phyloP scores from a whole-genome alignment of 768 basidiomycete species.

The Chlorophyllum brunneum region DNA sequence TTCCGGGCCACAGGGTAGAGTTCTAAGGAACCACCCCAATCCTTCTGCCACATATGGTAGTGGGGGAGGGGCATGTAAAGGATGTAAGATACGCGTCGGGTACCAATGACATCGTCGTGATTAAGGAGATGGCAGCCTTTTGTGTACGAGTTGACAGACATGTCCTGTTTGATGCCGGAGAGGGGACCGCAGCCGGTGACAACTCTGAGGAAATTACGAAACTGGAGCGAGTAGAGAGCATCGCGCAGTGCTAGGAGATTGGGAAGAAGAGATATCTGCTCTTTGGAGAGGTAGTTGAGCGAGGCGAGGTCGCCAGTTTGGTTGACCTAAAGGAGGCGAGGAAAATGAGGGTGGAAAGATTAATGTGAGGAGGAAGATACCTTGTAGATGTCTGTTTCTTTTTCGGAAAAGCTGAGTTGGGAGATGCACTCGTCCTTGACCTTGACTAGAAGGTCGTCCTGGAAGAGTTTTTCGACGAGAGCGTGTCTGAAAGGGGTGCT shows the following conservation, averaged over 20 bases:
- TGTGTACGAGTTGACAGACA: conserved; percentile 90
- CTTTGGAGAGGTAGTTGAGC: conserved; percentile 75
- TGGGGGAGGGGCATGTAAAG: conserved; percentile 88
- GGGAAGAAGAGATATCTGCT: conserved; percentile 77
- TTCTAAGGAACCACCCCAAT: conserved; percentile 93
- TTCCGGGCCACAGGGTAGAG: conserved; percentile 73
- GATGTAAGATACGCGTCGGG: conserved; percentile 92
- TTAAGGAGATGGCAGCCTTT: conserved; percentile 92
- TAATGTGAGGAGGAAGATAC: conserved; percentile 33
- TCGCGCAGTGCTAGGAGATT: conserved; percentile 80
- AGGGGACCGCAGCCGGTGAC: conserved; percentile 93
- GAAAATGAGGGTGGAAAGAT: conserved; percentile 7
- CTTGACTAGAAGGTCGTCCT: conserved; percentile 71
- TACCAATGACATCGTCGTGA: conserved; percentile 97
- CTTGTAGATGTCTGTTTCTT: conserved; percentile 99
- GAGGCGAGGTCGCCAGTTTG: conserved; percentile 97
- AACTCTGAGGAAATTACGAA: conserved; percentile 76
- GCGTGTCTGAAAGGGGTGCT: conserved; percentile 80
- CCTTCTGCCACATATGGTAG: conserved; percentile 74
- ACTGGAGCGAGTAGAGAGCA: conserved; percentile 82
- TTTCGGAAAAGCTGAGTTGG: conserved; percentile 82
- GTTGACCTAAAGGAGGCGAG: conserved; percentile 59
- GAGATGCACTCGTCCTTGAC: conserved; percentile 83
- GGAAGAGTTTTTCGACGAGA: conserved; percentile 76
- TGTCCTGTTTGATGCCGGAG: conserved; percentile 90